Evolutionary conservation across 1,284 basidiomycete genomes (phyloP), one percentile per base, ranked within the genome.

Genomic region (Fomitopsis betulina): DNA sequence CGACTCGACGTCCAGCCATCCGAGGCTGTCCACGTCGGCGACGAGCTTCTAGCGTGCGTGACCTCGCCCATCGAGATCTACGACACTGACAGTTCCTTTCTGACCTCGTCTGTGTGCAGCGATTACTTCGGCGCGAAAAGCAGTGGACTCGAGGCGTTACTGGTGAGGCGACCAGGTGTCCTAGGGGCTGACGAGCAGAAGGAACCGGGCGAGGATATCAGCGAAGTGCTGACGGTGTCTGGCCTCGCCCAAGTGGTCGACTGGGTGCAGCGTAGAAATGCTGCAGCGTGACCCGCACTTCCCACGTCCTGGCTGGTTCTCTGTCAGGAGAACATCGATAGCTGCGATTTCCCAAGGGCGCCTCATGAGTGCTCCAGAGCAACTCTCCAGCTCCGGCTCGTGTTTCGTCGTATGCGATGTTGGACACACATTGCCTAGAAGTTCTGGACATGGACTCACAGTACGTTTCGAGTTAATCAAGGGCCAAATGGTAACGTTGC

Each of bases 21-120:
- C 10, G 77, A 87, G 64, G 79, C 78, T 33, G 65, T 90, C 32
- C 89, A 91, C 64, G 79, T 91, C 51, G 89, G 89, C 3, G 89
- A 92, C 67, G 88, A 91, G 62, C 67, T 89, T 38, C 68, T 76
- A 49, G 79, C 79, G 89, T 89, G 63, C 62, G 81, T 63, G 45
- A 12, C 12, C 9, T n/a, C 27, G 23, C 30, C 13, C 23, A 12
- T 37, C 35, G 13, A 2, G 42, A 47, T 30, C 12, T 10, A 8
- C 45, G 12, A 30, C 45, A 15, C 25, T 47, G 9, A 47, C 45
- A 6, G 17, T 30, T 10, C 27, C n/a, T 23, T 25, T 12, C 23
- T 25, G 21, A 15, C 13, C 21, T 17, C 42, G 19, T 45, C 27
- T 21, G 25, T 13, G 13, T 5, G 21, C 23, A 91, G 89, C 54